phyloP scores from a whole-genome alignment of 2,329 filamentous ascomycete species.

The Hypomyces perniciosus region DNA sequence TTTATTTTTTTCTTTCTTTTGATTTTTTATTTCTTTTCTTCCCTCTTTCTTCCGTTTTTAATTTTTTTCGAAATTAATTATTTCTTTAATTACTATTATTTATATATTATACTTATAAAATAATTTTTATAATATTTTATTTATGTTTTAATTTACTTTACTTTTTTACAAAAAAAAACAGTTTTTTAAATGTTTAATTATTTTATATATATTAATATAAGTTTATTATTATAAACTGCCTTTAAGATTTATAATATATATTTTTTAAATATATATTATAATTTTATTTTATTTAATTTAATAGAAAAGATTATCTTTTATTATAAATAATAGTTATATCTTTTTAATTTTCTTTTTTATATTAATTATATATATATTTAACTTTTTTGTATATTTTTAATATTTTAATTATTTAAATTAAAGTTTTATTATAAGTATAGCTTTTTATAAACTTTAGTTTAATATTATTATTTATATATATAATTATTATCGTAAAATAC shows the following conservation, averaged over 20 bases:
- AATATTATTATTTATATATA: background rate
- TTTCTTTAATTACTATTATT: too few relatives aligned
- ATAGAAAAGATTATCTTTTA: background rate
- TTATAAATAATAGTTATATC: background rate
- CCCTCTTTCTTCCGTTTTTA: too few relatives aligned
- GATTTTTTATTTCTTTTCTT: too few relatives aligned
- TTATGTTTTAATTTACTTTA: too few relatives aligned
- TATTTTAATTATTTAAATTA: background rate
- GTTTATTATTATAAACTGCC: background rate
- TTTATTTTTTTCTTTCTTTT: too few relatives aligned
- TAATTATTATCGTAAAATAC: background rate
- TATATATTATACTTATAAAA: too few relatives aligned
- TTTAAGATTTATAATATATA: background rate
- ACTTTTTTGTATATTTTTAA: background rate
- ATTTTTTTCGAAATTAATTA: too few relatives aligned
- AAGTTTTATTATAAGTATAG: background rate
- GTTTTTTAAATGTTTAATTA: background rate
- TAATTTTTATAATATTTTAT: background rate
- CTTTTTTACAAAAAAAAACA: too few relatives aligned
- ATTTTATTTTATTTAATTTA: background rate
- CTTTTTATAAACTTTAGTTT: background rate
- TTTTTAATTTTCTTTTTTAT: background rate
- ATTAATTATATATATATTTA: background rate
- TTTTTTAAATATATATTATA: background rate
- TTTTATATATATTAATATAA: background rate